Evolutionary conservation across 1,284 basidiomycete genomes (phyloP).

Genomic region (Wallemia mellicola): DNA sequence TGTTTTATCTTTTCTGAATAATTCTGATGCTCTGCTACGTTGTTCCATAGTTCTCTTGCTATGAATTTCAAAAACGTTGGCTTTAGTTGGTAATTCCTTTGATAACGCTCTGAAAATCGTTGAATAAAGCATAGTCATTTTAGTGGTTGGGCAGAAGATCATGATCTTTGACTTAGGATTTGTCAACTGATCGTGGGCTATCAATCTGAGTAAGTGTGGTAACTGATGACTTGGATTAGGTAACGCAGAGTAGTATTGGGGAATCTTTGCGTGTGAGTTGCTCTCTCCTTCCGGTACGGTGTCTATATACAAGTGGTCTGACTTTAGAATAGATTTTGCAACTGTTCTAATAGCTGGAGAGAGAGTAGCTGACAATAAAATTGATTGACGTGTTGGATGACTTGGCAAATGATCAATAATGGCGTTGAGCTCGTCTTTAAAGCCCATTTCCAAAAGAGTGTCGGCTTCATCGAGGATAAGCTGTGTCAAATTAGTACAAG

Average conservation of each 20-base stretch:
- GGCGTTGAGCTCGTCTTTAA: conserved; percentile 57
- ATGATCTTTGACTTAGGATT: conserved; percentile 52
- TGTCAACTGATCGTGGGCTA: conserved; percentile 64
- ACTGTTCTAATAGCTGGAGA: conserved; percentile 20
- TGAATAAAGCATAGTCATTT: conserved; percentile 46
- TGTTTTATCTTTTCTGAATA: conserved; percentile 31
- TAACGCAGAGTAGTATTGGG: conserved; percentile 54
- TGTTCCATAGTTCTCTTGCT: conserved; percentile 38
- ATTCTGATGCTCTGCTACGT: conserved; percentile 32
- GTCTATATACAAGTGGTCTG: conserved; percentile 30
- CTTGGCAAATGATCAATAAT: conserved; percentile 41
- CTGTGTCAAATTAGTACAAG: conserved; percentile 16
- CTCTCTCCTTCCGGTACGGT: conserved; percentile 26
- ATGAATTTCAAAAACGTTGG: conserved; percentile 54
- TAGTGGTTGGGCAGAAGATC: conserved; percentile 70
- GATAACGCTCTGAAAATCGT: conserved; percentile 28
- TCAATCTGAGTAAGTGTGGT: conserved; percentile 43
- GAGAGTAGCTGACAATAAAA: conserved; percentile 75
- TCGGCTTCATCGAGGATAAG: conserved; percentile 86
- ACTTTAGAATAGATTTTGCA: conserved; percentile 25
- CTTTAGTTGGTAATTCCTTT: conserved; percentile 18
- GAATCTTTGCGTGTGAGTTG: conserved; percentile 43
- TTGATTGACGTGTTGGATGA: conserved; percentile 44
- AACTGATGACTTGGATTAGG: conserved; percentile 36
- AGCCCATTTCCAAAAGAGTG: conserved; percentile 83